These are phyloP conservation scores for Backusella australiensis DNA, from an alignment of 192 early-diverging fungal species.

Conservation along the genomic window DNA sequence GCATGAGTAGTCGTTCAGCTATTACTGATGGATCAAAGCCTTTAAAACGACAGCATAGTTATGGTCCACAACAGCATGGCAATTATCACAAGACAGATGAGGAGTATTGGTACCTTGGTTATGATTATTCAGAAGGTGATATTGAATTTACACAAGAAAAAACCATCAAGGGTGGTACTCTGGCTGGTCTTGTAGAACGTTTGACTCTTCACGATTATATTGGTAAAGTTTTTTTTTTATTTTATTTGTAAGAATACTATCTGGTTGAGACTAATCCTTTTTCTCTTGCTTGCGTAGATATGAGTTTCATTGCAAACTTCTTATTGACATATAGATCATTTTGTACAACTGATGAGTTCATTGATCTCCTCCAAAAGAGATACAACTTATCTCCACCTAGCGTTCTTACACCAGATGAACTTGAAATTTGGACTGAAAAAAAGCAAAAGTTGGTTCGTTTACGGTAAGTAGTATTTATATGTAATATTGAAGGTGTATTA, in stretches of 20 bases:
- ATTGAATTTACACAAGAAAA: conserved; percentile 83
- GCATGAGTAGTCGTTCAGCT: not conserved
- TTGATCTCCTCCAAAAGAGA: conserved; percentile 72
- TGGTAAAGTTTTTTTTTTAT: conserved; percentile 12
- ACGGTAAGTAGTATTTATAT: conserved; percentile 31
- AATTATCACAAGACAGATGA: not conserved
- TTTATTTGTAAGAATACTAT: not conserved
- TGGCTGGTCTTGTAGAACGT: conserved; percentile 82
- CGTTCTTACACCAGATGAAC: conserved; percentile 64
- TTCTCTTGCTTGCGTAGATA: conserved; percentile 41
- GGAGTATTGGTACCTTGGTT: conserved; percentile 79
- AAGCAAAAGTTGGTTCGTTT: conserved; percentile 90
- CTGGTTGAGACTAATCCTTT: not conserved
- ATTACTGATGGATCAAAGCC: conserved; percentile 8
- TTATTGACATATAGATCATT: conserved; percentile 95
- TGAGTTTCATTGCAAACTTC: conserved; percentile 84
- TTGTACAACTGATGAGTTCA: conserved; percentile 78
- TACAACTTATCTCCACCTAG: conserved; percentile 76
- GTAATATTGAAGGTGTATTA: not conserved
- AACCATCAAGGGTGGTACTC: conserved; percentile 85
- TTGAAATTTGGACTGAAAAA: conserved; percentile 78
- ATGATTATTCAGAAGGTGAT: conserved; percentile 78
- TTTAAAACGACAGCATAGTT: conserved; percentile 17
- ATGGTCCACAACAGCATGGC: not conserved
- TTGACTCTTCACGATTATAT: conserved; percentile 81